Evolutionary conservation across 371 early-diverging fungal genomes (phyloP), one percentile per base, ranked within the genome.

Genomic region (Syncephalastrum contaminatum): DNA sequence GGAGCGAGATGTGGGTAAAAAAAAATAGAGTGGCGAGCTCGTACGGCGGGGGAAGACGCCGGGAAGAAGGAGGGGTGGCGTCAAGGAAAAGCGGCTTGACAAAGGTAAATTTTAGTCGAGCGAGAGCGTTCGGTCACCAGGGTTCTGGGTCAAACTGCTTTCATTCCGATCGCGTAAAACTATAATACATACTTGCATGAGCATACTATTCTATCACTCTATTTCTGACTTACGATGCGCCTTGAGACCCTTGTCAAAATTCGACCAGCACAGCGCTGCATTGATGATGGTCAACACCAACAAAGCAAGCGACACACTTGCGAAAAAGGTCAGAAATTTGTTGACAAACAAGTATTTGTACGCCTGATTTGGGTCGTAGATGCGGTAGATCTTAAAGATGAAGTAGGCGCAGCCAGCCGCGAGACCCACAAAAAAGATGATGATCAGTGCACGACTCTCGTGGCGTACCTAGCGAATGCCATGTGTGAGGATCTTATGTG

Each of bases 171-270:
- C 63, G n/a, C 67, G 59, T 48, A 62, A 19, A 30, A 67, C 63
- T 62, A 47, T 15, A 48, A 51, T 6, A 47, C 18, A 24, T 10
- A n/a, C n/a, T 42, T 64, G 51, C 51, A 56, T 36, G 21, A 21
- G 39, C 39, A 5, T 41, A 10, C 6, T 18, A 7, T 54, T 46
- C 15, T 16, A 8, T 4, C 22, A 40, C 14, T 6, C 10, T 22
- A 18, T 20, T 54, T 19, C 4, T 52, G 13, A 62, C 72, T 70
- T 72, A 72, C 73, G 52, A 50, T 73, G 73, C 10, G 72, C 56
- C 63, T 88, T 89, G 18, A 95, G 72, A 1, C 96, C 96, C 55
- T 87, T 85, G 36, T 87, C 88, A 79, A 95, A 95, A 69, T 93
- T 92, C 1, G 70, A 65, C 69, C 74, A 80, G 56, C 94, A 95